Base-by-base conservation (phyloP, 75 land plant genomes). In the Adiantum capillusveneris region DNA sequence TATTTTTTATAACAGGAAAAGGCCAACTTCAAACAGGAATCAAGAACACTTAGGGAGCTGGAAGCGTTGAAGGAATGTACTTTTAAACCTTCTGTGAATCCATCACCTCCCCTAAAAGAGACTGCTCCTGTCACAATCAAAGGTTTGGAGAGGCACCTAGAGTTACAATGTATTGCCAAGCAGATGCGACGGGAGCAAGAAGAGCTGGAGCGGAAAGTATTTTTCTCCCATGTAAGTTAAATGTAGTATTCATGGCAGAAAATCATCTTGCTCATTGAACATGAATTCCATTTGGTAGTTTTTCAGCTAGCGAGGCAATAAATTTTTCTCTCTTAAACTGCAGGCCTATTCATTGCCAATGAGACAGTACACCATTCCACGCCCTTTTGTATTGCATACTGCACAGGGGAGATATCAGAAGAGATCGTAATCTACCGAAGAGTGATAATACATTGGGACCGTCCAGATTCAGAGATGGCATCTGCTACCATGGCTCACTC, bases 1-100 rank as follows among this genome's bases (percentile, higher is more conserved):
- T 41, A 41, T 41, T 41, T 11, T 20, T 13, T 48, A 16, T 50
- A 25, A 29, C 65, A 70, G 73, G 67, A 70, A 27, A 64, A 70
- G 57, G 61, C 76, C 16, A 60, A 55, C 43, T 29, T 2, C 28
- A 18, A 52, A 19, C 64, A 73, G 46, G 59, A 61, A 34, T 31
- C 61, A 11, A 45, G 60, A 39, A 41, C 44, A 16, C 19, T 36
- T 29, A 66, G 41, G 44, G 76, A 73, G 44, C 29, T 73, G 17
- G 63, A 55, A 36, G 76, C 67, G 29, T 30, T 73, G 11, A 67
- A 72, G 53, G 76, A 73, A 49, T 73, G 76, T 52, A 73, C 76
- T 29, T 73, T 73, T 24, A 73, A 66, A 56, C 76, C 76, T 20
- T 16, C 25, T 51, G 70, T 73, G 16, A 60, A 73, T 41, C 65